Percentiles rank a stretch among this genome's conserved stretches.
phyloP scores from a whole-genome alignment of 805 yeast species.

The Zygosaccharomyces pseudorouxii region DNA sequence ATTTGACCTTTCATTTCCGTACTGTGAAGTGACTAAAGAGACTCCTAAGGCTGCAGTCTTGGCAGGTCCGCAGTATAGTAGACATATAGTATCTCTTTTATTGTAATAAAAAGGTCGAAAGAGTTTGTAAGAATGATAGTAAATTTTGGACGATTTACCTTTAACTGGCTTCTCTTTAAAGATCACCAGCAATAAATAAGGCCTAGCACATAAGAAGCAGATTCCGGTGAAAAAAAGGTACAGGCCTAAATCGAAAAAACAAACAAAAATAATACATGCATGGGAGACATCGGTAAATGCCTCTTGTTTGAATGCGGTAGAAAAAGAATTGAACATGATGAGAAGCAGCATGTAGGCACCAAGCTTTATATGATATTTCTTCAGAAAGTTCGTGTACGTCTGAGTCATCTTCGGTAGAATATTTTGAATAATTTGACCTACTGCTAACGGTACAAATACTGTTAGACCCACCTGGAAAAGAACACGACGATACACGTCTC shows the following conservation, averaged over 20 bases:
- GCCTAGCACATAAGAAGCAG: conserved; percentile 58
- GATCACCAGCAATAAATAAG: conserved; percentile 43
- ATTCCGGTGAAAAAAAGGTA: conserved; percentile 70
- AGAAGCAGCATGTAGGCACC: conserved; percentile 76
- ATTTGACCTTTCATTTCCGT: conserved; percentile 55
- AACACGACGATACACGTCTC: conserved; percentile 60
- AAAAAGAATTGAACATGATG: conserved; percentile 74
- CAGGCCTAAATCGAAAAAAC: conserved; percentile 77
- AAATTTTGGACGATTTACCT: conserved; percentile 39
- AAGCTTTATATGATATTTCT: conserved; percentile 45
- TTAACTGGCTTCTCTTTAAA: conserved; percentile 47
- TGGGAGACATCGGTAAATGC: conserved; percentile 71
- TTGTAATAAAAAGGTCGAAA: conserved; percentile 64
- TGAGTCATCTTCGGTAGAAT: conserved; percentile 49
- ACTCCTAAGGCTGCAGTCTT: conserved; percentile 92
- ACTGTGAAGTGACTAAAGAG: conserved; percentile 73
- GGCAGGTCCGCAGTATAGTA: conserved; percentile 88
- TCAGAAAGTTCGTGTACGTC: conserved; percentile 21
- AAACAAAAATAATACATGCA: conserved; percentile 66
- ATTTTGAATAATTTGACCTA: conserved; percentile 82
- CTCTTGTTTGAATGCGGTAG: conserved; percentile 79
- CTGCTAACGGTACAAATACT: conserved; percentile 78
- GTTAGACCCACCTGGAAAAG: conserved; percentile 85
- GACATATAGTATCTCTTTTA: conserved; percentile 66
- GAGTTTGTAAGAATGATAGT: conserved; percentile 39